Evolutionary conservation across 2,329 filamentous ascomycete genomes (phyloP), one percentile per base, ranked within the genome.

Genomic region (Microcyclospora pomicola): DNA sequence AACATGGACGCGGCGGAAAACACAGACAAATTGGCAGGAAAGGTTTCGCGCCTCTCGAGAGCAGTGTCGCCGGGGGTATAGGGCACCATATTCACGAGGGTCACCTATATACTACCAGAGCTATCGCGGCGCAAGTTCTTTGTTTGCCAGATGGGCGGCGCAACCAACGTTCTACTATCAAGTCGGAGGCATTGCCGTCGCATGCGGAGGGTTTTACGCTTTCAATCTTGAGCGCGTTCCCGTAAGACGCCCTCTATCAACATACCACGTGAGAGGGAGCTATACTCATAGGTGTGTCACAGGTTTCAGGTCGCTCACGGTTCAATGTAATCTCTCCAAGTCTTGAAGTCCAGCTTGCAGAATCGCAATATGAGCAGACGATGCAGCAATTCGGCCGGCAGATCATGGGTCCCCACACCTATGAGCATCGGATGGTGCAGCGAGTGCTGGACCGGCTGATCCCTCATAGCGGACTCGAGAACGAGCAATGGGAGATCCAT

Each of bases 221-320:
- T 67, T 63, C 53, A 80, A 86, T 54, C 63, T 82, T 31, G 78
- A 88, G 57, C 72, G 71, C 27, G 81, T 87, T 11, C 81, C 82
- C 2, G 67, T 24, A 7, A 24, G 19, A 24, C 7, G 19, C 5
- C 19, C 19, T 7, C 7, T 24, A 4, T 24, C 7, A 7, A 24
- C 19, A 24, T 7, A 7, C 7, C 7, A 7, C 19, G 19, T 24
- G 4, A 24, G 5, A 24, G 19, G 7, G 5, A 24, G 7, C 7
- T 7, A 24, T 24, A 24, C 19, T 24, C 19, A 24, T 24, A 7
- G 7, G 19, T 63, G 48, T 33, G 53, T 48, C 33, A 67, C 55
- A 71, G 19, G 19, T 85, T 6, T 80, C 76, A 5, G 78, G 80
- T 0, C 72, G 83, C 7, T 67, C 67, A 49, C 71, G 82, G 28